Evolutionary conservation across 1,139 yeast genomes (phyloP), one percentile per base, ranked within the genome.

Genomic region (Magnusiomyces fungicola): DNA sequence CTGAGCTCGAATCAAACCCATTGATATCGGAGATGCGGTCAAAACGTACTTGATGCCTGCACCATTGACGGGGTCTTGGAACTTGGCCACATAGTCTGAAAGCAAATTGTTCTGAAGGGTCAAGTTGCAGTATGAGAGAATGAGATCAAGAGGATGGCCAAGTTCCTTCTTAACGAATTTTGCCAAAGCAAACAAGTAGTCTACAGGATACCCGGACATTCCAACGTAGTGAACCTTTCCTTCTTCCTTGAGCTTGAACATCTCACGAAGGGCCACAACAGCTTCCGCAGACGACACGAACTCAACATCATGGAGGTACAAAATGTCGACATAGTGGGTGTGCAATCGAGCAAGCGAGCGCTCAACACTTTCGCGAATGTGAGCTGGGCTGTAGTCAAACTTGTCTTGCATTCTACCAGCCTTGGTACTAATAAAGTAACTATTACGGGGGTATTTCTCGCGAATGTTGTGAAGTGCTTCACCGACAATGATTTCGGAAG

Each of bases 291-390:
- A 75, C 1, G 73, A 66, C 7, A 81, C 86, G 67, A 90, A 90
- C 66, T 90, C 97, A 49, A 89, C 80, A 61, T 90, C 97, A 66
- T 90, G 97, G 61, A 89, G 71, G 64, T 86, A 87, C 4, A 90
- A 85, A 56, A 87, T 70, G 63, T 90, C 97, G 55, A 90, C 64
- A 63, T 87, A 87, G 1, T 59, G 56, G 0, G 95, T 84, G 39
- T 75, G 62, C 49, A 90, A 72, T 50, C 96, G 69, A 41, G 76
- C 63, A 50, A 87, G 69, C 3, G 95, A 83, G 54, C 96, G 71
- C 39, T 62, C 53, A 2, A 89, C 83, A 6, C 95, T 83, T 33
- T 65, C 63, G 24, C 81, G 71, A 49, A 90, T 81, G 62, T 77
- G 70, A 21, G 64, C 69, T 2, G 81, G 73, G 0, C 83, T 70